Conservation (phyloP, 2,329 filamentous ascomycete species). For the Remersonia thermophila region DNA sequence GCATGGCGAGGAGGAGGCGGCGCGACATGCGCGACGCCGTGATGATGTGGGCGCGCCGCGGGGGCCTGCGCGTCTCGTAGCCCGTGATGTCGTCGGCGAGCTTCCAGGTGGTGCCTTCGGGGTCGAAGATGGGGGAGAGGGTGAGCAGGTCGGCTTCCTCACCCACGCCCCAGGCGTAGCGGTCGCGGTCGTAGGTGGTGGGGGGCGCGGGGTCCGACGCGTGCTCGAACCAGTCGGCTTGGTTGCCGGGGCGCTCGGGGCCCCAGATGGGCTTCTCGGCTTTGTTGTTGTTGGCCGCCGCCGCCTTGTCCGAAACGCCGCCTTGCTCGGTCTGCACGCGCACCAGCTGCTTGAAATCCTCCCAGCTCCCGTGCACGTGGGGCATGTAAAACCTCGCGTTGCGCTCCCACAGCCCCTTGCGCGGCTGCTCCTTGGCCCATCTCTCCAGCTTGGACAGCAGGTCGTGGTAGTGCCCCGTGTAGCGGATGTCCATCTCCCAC, state of each 20-base stretch:
- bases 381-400: slow-evolving; percentile 69
- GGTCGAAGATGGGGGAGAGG: slow-evolving; percentile 85
- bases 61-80: slow-evolving; percentile 58
- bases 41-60: slow-evolving; percentile 77
- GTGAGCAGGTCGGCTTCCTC: slow-evolving; percentile 89
- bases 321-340: slow-evolving; percentile 64
- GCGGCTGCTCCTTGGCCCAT: slow-evolving; percentile 61
- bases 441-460: slow-evolving; percentile 55
- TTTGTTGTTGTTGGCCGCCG: slow-evolving; percentile 1
- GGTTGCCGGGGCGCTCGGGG: slow-evolving; percentile 55
- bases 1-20: slow-evolving; percentile 73
- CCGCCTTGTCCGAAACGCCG: slow-evolving; percentile 47
- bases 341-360: slow-evolving; percentile 67
- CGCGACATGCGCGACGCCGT: slow-evolving; percentile 75
- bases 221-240: slow-evolving; percentile 58
- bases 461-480: slow-evolving; percentile 77
- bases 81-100: slow-evolving; percentile 74
- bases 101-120: slow-evolving; percentile 74
- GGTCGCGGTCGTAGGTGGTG: slow-evolving; percentile 62
- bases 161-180: slow-evolving; percentile 74
- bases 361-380: slow-evolving; percentile 63
- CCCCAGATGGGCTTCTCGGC: slow-evolving; percentile 67
- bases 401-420: slow-evolving; percentile 72
- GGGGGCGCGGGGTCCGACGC: slow-evolving; percentile 65
- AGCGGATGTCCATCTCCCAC: slow-evolving; percentile 89